Base-by-base conservation (phyloP, 2,329 filamentous ascomycete genomes). In the Niveomyces coronatus region DNA sequence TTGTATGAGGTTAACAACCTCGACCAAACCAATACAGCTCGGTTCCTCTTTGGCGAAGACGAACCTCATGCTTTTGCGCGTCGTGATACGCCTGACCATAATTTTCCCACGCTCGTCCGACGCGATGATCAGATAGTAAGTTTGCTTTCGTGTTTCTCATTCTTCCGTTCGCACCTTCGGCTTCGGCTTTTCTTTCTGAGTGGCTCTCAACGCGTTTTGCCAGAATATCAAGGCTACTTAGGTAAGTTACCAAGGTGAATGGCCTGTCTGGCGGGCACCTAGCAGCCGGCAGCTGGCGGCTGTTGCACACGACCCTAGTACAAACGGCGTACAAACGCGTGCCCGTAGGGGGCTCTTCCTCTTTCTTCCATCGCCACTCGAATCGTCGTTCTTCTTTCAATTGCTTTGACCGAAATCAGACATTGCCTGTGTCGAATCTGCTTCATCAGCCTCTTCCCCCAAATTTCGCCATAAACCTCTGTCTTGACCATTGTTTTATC, bases 1-100 rank as follows among this genome's bases (percentile, higher is more conserved):
- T 63, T 78, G 50, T 78, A 82, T 53, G 78, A 80, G 47, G 70
- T 78, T 49, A 26, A 74, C 28, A 74, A 74, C 27, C 66, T 94
- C 41, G 87, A 91, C 45, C 81, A 85, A 48, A 86, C 86, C 52
- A 88, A 91, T 62, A 87, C 85, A 10, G 76, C 85, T 18, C 79
- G 83, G 39, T 94, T 93, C 53, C 68, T 94, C 26, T 94, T 95
- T 55, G 82, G 82, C 43, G 83, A 86, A 50, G 85, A 87, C 43
- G 79, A 87, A 38, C 48, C 55, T 9, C 56, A 74, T 84, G 47
- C 53, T n/a, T 29, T 54, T 17, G 49, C 48, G 10, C 54, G 51
- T 18, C 52, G 47, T 62, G 77, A 80, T 39, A 76, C 78, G 46
- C 79, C 76, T 35, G 82, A 93, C 52, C 85, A 94, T 57, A 82